A percentile compares a stretch with the other conserved stretches of the same genome.
Conservation (phyloP, 805 yeast genomes). For the Priceomyces haplophilus region DNA sequence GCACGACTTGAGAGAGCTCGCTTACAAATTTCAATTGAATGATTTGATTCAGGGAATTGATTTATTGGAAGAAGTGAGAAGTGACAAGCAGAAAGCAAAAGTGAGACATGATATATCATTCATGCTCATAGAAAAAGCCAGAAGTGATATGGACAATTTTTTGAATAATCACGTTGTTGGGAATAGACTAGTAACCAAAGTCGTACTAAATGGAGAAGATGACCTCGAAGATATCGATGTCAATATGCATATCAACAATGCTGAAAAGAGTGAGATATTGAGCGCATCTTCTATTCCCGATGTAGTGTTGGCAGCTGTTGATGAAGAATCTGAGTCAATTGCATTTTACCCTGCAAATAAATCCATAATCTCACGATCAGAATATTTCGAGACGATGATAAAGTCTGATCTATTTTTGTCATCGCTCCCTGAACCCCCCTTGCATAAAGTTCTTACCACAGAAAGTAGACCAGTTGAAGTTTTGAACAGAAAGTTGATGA, state of each 20-base stretch:
- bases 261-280: conserved; percentile 23
- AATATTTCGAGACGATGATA: conserved; percentile 64
- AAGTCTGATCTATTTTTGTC: conserved; percentile 36
- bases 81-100: conserved; percentile 22
- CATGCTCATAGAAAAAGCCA: conserved; percentile 32
- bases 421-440: conserved; percentile 16
- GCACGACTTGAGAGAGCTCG: conserved; percentile 23
- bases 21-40: conserved; percentile 29
- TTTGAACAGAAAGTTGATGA: conserved; percentile 13
- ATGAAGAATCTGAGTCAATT: conserved; percentile 21
- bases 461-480: conserved; percentile 6
- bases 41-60: conserved; percentile 37
- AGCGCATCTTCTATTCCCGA: conserved; percentile 41
- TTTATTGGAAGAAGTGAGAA: conserved; percentile 20
- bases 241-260: conserved; percentile 12
- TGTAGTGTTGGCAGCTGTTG: conserved; percentile 39
- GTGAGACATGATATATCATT: conserved; percentile 30
- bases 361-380: conserved; percentile 57
- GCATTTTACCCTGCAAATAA: conserved; percentile 61
- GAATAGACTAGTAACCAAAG: conserved; percentile 11
- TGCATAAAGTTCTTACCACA: conserved; percentile 2
- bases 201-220: conserved; percentile 20
- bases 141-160: conserved; percentile 30
- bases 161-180: conserved; percentile 21
- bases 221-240: conserved; percentile 22